These are phyloP conservation scores for Odonthalia washingtoniensis DNA, from an alignment of 31 red algal genomes.

Conservation along the genomic window DNA sequence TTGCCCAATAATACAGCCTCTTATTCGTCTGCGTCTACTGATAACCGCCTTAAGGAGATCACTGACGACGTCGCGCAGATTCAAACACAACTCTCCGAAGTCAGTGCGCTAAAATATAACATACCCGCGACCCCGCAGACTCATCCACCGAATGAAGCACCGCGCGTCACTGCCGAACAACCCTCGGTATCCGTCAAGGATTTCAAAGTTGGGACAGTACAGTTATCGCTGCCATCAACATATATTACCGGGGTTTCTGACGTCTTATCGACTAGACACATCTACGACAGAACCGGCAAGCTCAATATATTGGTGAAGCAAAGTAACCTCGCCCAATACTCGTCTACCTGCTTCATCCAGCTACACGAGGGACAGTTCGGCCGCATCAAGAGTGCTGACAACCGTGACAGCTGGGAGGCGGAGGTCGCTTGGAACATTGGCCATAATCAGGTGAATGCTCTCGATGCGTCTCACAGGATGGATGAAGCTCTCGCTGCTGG, in stretches of 20 bases:
- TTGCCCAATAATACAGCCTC: no score
- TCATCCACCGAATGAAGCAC: no score
- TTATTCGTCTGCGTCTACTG: no score
- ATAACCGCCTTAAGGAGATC: no score
- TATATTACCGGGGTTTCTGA: background rate
- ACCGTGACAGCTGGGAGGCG: conserved; percentile 25
- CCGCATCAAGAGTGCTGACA: conserved; percentile 19
- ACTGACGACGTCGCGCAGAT: no score
- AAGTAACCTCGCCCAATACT: background rate
- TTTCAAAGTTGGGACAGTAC: background rate
- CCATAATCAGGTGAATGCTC: conserved; percentile 18
- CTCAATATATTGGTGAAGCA: conserved; percentile 30
- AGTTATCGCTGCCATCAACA: conserved; percentile 14
- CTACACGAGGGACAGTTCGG: background rate
- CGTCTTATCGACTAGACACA: background rate
- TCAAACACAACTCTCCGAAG: no score
- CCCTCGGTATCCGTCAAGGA: background rate
- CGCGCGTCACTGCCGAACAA: no score
- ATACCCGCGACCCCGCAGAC: no score
- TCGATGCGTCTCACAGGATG: background rate
- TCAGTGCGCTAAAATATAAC: no score
- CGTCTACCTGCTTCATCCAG: background rate
- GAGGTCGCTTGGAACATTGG: conserved; percentile 27
- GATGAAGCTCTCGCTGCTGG: conserved; percentile 23
- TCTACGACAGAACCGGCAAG: conserved; percentile 19